A percentile compares a stretch with the other conserved stretches of the same genome.
These are phyloP conservation scores for Ophiostoma sp. DNA, from an alignment of 2,329 filamentous ascomycete genomes.

Conservation along the genomic window DNA sequence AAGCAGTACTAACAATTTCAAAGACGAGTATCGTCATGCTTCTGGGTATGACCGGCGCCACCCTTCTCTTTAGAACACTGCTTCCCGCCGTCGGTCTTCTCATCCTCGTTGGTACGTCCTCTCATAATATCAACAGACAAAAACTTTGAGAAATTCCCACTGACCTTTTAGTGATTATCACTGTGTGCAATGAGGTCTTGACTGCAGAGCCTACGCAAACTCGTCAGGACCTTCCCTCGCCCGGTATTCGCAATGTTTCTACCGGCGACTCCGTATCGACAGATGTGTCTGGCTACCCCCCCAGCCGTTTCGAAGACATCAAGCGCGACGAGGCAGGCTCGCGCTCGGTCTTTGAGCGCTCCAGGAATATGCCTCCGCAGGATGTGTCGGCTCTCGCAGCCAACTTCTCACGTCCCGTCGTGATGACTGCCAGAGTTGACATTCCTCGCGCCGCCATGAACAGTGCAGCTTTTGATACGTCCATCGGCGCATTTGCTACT, in stretches of 20 bases:
- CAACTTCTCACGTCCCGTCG: not conserved
- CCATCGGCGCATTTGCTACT: not conserved
- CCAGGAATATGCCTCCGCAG: conserved; percentile 30
- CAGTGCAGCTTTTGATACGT: not conserved
- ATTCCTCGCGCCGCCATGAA: not conserved
- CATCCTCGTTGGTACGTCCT: conserved; percentile 44
- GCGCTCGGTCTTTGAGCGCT: conserved; percentile 27
- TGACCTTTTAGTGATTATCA: conserved; percentile 36
- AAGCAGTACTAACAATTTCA: conserved; percentile 22
- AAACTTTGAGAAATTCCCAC: not conserved
- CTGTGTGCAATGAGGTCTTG: conserved; percentile 38
- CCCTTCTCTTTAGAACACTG: conserved; percentile 44
- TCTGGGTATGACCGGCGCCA: conserved; percentile 42
- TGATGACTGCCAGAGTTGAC: conserved; percentile 2
- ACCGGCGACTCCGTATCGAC: conserved; percentile 40
- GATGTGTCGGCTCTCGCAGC: conserved; percentile 1
- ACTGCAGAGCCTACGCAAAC: conserved; percentile 25
- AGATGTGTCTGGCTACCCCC: conserved; percentile 40
- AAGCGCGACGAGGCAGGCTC: conserved; percentile 37
- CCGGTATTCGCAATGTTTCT: conserved; percentile 35
- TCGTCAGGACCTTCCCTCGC: conserved; percentile 37
- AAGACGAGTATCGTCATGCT: conserved; percentile 50
- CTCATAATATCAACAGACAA: not conserved
- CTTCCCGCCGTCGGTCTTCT: conserved; percentile 48
- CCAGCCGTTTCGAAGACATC: conserved; percentile 46